Evolutionary conservation across 768 basidiomycete genomes (phyloP), one percentile per base, ranked within the genome.

Genomic region (Ramaria sp.): DNA sequence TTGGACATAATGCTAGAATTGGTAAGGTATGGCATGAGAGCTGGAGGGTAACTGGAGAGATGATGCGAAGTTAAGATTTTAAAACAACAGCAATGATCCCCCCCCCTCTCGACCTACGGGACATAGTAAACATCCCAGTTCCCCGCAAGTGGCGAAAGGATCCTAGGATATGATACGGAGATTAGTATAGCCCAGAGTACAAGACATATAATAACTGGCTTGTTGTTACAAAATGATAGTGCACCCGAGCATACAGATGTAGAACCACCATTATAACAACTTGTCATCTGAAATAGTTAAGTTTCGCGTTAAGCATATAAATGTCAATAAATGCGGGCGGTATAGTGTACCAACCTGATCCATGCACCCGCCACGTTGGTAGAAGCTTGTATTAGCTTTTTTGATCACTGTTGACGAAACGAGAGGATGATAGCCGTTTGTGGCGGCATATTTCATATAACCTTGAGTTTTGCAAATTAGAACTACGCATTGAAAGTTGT

Each of bases 51-150:
- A 8, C 52, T 53, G 52, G 36, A 3, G 8, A 16, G n/a, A n/a
- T n/a, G n/a, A n/a, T n/a, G n/a, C n/a, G n/a, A n/a, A n/a, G n/a
- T n/a, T n/a, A n/a, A n/a, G n/a, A n/a, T n/a, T n/a, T n/a, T n/a
- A n/a, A n/a, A n/a, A n/a, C n/a, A n/a, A n/a, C n/a, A n/a, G n/a
- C n/a, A n/a, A n/a, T n/a, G n/a, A n/a, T n/a, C n/a, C n/a, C n/a
- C n/a, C n/a, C n/a, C n/a, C n/a, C n/a, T n/a, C n/a, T n/a, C n/a
- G n/a, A n/a, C 44, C 47, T 32, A 55, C 22, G 64, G 74, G 15
- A 80, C 71, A 60, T 76, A 75, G 64, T 78, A 81, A 7, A 76
- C 77, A 62, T 82, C 78, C 57, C 67, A 81, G 60, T 74, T 67
- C 34, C 81, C 81, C 13, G 71, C 73, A 39, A 82, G 69, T 25